phyloP scores from a whole-genome alignment of 257 asterid genomes.

The Leonotis leonurus region DNA sequence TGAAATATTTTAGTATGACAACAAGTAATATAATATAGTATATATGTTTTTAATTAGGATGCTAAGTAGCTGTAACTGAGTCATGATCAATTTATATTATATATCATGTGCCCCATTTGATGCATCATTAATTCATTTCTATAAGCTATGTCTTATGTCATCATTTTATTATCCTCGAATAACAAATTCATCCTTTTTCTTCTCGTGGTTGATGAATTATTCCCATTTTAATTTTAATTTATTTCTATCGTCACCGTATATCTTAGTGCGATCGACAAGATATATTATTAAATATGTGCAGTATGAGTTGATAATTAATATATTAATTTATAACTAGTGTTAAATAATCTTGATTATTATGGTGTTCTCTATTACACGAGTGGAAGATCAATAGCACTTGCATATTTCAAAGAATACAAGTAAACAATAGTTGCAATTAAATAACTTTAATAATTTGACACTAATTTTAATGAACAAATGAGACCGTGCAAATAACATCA shows the following conservation, averaged over 20 bases:
- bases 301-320: not conserved
- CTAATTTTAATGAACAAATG: not conserved
- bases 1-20: not conserved
- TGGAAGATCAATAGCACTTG: not conserved
- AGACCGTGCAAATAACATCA: not conserved
- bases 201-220: not conserved
- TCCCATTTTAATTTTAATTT: not conserved
- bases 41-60: not conserved
- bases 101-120: slow-evolving; percentile 35
- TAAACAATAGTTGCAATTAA: not conserved
- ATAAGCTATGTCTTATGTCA: slow-evolving; percentile 14
- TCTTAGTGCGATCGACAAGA: no score
- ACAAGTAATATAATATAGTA: not conserved
- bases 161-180: not conserved
- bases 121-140: not conserved
- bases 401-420: not conserved
- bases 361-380: no score
- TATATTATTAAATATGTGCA: no score
- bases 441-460: no score
- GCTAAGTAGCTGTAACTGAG: slow-evolving; percentile 42
- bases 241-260: not conserved
- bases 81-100: slow-evolving; percentile 49
- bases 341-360: not conserved
- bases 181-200: not conserved
- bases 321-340: no score